phyloP scores from a whole-genome alignment of 129 eudicot genomes.

The Escallonia herrerae region DNA sequence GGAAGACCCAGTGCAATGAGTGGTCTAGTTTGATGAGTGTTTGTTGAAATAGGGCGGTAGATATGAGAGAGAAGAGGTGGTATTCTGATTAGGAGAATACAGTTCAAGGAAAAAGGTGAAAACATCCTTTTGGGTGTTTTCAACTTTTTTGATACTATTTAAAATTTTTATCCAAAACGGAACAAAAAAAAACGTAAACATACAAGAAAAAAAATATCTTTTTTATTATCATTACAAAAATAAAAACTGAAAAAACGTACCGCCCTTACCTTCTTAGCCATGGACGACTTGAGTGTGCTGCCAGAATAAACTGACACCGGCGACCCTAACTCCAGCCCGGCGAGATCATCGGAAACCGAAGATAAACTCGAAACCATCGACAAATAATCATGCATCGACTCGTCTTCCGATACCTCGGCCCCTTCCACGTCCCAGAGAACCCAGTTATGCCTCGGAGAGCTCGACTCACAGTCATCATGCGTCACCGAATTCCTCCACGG shows the following conservation, averaged over 20 bases:
- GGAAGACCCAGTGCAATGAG: no score
- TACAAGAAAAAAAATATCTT: no score
- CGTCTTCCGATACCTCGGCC: slow-evolving; percentile 55
- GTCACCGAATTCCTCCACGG: slow-evolving; percentile 88
- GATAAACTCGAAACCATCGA: slow-evolving; percentile 55
- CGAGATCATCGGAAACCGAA: slow-evolving; percentile 39
- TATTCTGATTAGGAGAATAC: no score
- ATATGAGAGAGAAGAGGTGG: no score
- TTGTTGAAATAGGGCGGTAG: no score
- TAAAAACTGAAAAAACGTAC: not conserved
- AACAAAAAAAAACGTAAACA: no score
- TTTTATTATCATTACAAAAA: no score
- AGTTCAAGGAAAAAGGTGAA: no score
- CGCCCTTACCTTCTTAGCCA: slow-evolving; percentile 9
- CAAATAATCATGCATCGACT: slow-evolving; percentile 32
- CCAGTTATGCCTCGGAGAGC: slow-evolving; percentile 47
- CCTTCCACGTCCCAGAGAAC: slow-evolving; percentile 59
- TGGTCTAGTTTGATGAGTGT: no score
- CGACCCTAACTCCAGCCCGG: slow-evolving; percentile 27
- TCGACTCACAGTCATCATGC: slow-evolving; percentile 48
- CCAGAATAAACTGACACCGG: slow-evolving; percentile 26
- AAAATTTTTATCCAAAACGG: no score
- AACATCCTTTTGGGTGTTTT: no score
- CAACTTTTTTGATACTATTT: no score
- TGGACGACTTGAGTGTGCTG: slow-evolving; percentile 22